phyloP scores from a whole-genome alignment of 2,329 filamentous ascomycete species.

The Botrytis paeoniae region DNA sequence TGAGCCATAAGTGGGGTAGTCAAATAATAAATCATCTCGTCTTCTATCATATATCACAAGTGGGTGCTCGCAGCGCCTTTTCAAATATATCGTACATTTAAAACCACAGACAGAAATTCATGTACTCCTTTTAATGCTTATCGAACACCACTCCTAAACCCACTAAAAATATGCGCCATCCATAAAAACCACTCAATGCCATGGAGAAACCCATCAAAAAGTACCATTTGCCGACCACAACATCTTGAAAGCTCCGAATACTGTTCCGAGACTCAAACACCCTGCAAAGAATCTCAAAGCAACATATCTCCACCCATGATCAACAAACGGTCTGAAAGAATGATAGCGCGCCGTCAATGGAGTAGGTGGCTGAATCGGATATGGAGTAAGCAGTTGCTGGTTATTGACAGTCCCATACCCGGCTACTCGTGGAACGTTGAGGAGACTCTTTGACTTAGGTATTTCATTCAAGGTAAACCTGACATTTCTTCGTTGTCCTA shows the following conservation, averaged over 20 bases:
- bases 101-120: background rate
- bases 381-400: background rate
- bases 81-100: background rate
- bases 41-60: background rate
- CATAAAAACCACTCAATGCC: background rate
- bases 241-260: slow-evolving; percentile 1
- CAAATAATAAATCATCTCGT: background rate
- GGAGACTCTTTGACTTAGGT: background rate
- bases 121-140: background rate
- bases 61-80: background rate
- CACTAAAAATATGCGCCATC: background rate
- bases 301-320: slow-evolving; percentile 6
- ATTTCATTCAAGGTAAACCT: background rate
- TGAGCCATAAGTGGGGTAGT: background rate
- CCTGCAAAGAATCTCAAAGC: slow-evolving; percentile 1
- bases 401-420: background rate
- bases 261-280: background rate
- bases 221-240: background rate
- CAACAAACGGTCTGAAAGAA: slow-evolving; percentile 11
- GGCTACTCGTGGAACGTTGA: background rate
- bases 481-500: slow-evolving; percentile 5
- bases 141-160: background rate
- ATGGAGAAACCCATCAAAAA: background rate
- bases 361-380: slow-evolving; percentile 4
- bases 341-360: slow-evolving; percentile 16